Evolutionary conservation across 2,329 filamentous ascomycete species (phyloP).

Genomic region (Nothomitra cinnamomea): DNA sequence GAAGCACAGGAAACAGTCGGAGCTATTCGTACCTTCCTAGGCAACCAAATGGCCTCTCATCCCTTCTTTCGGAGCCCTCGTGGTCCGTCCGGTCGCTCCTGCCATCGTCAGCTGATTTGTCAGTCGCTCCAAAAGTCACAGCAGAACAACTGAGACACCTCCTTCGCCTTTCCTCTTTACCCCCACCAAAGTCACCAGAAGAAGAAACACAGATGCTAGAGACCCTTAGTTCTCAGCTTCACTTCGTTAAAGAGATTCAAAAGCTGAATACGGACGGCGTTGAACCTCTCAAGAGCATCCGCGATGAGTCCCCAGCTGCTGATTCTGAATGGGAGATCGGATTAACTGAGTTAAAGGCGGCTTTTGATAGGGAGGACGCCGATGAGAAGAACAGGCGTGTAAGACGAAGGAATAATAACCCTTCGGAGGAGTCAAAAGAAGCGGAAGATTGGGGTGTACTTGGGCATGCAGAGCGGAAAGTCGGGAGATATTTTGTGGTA

Average conservation of each 20-base stretch:
- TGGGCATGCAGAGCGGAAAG: constrained; percentile 44
- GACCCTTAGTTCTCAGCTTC: constrained; percentile 65
- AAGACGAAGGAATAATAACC: neutral
- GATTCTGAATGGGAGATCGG: constrained; percentile 40
- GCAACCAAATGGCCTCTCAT: constrained; percentile 16
- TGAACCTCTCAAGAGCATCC: constrained; percentile 57
- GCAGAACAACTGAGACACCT: constrained; percentile 61
- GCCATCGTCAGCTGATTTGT: constrained; percentile 23
- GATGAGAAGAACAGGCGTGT: constrained; percentile 27
- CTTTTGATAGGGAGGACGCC: constrained; percentile 41
- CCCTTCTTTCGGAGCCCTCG: constrained; percentile 48
- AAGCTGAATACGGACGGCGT: constrained; percentile 56
- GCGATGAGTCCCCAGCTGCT: constrained; percentile 54
- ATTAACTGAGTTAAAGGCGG: constrained; percentile 36
- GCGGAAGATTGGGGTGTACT: constrained; percentile 56
- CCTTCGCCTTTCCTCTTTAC: constrained; percentile 75
- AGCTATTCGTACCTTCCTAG: neutral
- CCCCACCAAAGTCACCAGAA: constrained; percentile 41
- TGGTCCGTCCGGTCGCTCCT: constrained; percentile 75
- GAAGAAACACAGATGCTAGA: constrained; percentile 56
- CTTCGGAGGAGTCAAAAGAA: constrained; percentile 22
- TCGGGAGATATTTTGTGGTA: constrained; percentile 63
- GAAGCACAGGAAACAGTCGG: neutral
- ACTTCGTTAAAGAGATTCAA: constrained; percentile 81
- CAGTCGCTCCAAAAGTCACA: constrained; percentile 33